These are phyloP conservation scores for Metschnikowia santaceciliae DNA, from an alignment of 805 yeast species.

Conservation along the genomic window DNA sequence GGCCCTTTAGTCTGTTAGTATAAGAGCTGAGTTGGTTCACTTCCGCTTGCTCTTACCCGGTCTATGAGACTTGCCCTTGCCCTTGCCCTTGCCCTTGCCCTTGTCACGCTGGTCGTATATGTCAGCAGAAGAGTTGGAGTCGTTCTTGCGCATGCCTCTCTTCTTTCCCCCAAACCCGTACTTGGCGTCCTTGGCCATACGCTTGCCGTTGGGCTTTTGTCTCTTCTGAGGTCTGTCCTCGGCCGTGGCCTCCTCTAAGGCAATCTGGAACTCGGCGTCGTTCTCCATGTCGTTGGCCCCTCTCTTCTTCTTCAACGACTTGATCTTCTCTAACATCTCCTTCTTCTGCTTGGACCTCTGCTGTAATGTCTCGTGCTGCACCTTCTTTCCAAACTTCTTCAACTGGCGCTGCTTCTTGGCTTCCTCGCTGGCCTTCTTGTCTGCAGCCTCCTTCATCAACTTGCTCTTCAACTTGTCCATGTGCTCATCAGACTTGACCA, in stretches of 20 bases:
- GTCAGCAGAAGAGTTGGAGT: constrained; percentile 67
- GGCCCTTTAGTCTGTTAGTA: too few species aligned
- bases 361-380: constrained; percentile 88
- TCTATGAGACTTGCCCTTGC: constrained; percentile 23
- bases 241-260: constrained; percentile 86
- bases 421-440: constrained; percentile 87
- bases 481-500: constrained; percentile 97
- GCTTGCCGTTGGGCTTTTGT: constrained; percentile 56
- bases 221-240: constrained; percentile 48
- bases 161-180: constrained; percentile 79
- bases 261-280: constrained; percentile 79
- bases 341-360: constrained; percentile 90
- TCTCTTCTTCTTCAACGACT: constrained; percentile 86
- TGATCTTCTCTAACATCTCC: constrained; percentile 85
- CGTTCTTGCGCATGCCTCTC: constrained; percentile 68
- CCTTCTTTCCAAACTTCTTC: constrained; percentile 97
- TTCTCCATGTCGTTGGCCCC: constrained; percentile 64
- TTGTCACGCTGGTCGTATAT: constrained; percentile 26
- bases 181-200: constrained; percentile 67
- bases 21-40: neutral
- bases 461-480: constrained; percentile 89
- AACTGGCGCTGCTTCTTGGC: constrained; percentile 91
- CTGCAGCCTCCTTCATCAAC: constrained; percentile 71
- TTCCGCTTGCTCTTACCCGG: constrained; percentile 42
- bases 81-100: constrained; percentile 11